Base-by-base conservation (phyloP, 768 basidiomycete species). In the Gloeostereum incarnatum region DNA sequence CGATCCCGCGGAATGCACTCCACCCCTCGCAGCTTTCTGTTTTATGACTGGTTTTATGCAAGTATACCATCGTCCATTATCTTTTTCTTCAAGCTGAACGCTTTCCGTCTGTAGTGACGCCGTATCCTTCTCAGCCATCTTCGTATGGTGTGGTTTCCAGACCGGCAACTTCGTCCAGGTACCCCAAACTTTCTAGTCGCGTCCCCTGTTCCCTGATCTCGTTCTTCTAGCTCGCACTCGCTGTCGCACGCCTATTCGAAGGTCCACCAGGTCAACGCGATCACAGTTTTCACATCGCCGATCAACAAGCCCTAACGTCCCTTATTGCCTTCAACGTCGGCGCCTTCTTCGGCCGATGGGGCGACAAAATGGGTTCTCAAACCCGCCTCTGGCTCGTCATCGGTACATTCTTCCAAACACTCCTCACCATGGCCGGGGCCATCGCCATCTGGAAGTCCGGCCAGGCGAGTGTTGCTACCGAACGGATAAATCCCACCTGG, bases 141-240 rank as follows among this genome's bases (percentile, higher is more conserved):
- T 78, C 55, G 75, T 89, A 9, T 90, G 87, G 84, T 83, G 80
- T 55, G 85, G 80, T 10, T 89, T 88, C 57, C 86, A 89, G 57
- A 88, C 85, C 0, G 85, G 82, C 36, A 85, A 85, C 52, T 75
- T 75, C 46, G 67, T 75, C 7, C 79, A 82, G 63, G 78, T 80
- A 48, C 40, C 59, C n/a, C n/a, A n/a, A n/a, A n/a, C n/a, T 48
- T 17, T 17, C 36, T 25, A 25, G 26, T 17, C 10, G 25, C 23
- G 16, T 34, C 6, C 38, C 35, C 23, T 33, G 33, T 34, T 33
- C 40, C 18, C 22, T 35, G 29, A 39, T 45, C 29, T 17, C 30
- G 24, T 38, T 25, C 38, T 35, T 35, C 24, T 60, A 92, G 78
- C 66, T 93, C 10, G 71, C 83, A 1, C 62, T 93, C 18, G 89